Conservation (phyloP, 1,284 basidiomycete genomes). For the Moesziomyces globuligerus region DNA sequence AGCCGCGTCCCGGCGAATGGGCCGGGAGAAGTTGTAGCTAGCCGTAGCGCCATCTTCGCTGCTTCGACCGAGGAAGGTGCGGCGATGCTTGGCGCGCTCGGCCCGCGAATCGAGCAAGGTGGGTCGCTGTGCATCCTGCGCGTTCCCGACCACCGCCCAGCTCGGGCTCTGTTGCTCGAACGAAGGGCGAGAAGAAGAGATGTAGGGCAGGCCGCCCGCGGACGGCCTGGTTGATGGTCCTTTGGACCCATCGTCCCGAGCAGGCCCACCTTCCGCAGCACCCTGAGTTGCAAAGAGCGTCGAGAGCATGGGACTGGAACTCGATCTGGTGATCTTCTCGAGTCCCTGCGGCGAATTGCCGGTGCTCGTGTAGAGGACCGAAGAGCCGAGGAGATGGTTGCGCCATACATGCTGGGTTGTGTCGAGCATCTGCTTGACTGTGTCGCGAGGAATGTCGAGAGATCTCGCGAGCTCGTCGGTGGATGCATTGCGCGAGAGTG, state of each 20-base stretch:
- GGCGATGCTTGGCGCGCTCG: conserved; percentile 19
- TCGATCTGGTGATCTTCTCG: conserved; percentile 14
- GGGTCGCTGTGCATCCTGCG: conserved; percentile 6
- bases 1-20: conserved; percentile 16
- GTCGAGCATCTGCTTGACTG: conserved; percentile 45
- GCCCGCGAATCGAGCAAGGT: conserved; percentile 8
- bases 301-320: conserved; percentile 28
- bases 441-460: conserved; percentile 41
- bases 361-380: background rate
- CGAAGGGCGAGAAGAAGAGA: conserved; percentile 20
- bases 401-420: conserved; percentile 44
- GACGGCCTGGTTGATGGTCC: conserved; percentile 12
- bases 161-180: conserved; percentile 29
- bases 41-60: conserved; percentile 13
- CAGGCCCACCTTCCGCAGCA: background rate
- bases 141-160: conserved; percentile 20
- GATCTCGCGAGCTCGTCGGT: conserved; percentile 34
- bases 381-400: conserved; percentile 25
- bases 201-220: conserved; percentile 26
- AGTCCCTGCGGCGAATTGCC: background rate
- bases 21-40: conserved; percentile 35
- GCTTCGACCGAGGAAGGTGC: conserved; percentile 22
- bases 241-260: conserved; percentile 10
- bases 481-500: conserved; percentile 18
- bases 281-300: conserved; percentile 20